phyloP scores from a whole-genome alignment of 1,284 basidiomycete genomes.

The Sutorius eximius region DNA sequence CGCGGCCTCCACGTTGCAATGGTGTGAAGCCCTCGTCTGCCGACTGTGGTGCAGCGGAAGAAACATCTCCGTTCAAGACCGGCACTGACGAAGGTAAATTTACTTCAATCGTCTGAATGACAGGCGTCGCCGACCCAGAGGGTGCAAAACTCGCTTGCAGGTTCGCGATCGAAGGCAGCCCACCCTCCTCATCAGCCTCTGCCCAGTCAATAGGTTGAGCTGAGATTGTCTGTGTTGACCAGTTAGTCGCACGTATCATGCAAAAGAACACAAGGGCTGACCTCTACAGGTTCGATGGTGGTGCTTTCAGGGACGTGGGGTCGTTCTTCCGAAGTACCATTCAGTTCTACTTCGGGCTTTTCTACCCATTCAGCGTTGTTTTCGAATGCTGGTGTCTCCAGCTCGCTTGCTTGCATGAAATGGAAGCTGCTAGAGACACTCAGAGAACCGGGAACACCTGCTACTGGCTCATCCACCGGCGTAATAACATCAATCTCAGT shows the following conservation, averaged over 20 bases:
- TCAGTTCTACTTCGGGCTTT: slow-evolving; percentile 34
- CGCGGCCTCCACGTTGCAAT: slow-evolving; percentile 41
- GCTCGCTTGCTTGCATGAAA: slow-evolving; percentile 77
- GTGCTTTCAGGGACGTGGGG: slow-evolving; percentile 32
- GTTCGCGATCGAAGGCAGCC: slow-evolving; percentile 56
- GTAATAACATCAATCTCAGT: neutral
- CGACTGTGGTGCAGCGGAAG: slow-evolving; percentile 26
- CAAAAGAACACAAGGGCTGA: slow-evolving; percentile 4
- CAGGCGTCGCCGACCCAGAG: slow-evolving; percentile 56
- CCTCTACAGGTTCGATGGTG: slow-evolving; percentile 28
- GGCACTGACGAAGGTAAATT: slow-evolving; percentile 33
- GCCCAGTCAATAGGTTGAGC: slow-evolving; percentile 55
- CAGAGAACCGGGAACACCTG: slow-evolving; percentile 35
- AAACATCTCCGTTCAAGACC: slow-evolving; percentile 30
- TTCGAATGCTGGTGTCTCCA: slow-evolving; percentile 54
- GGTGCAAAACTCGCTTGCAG: slow-evolving; percentile 53
- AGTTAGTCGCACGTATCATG: slow-evolving; percentile 7
- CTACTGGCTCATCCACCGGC: slow-evolving; percentile 27
- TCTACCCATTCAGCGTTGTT: slow-evolving; percentile 54
- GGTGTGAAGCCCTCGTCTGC: slow-evolving; percentile 68
- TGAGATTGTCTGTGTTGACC: slow-evolving; percentile 18
- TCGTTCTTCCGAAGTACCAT: slow-evolving; percentile 29
- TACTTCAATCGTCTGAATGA: slow-evolving; percentile 41
- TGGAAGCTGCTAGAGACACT: slow-evolving; percentile 57
- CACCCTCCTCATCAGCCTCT: slow-evolving; percentile 51